Evolutionary conservation across 371 early-diverging fungal species (phyloP), one percentile per base, ranked within the genome.

Genomic region (Lichtheimia hyalospora): DNA sequence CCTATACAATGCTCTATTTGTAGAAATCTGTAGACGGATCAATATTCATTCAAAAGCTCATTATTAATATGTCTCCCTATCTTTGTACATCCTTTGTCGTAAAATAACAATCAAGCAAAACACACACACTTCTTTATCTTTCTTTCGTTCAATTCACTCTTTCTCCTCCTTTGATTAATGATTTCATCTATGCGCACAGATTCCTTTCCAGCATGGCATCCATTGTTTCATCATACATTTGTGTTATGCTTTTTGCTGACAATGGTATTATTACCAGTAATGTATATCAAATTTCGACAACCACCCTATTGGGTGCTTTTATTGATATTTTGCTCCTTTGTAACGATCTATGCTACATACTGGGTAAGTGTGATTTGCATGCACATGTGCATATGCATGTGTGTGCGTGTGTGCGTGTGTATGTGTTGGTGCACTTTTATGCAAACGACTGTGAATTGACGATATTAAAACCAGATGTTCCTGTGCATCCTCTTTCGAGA

Each of bases 271-370:
- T 49, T 63, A 24, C 64, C 64, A 4, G 50, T 63, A 15, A 25
- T 63, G 4, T 58, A 63, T 42, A 63, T 53, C 12, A 58, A 54
- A 5, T 58, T 59, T 25, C 58, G 59, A 3, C 58, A 63, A 25
- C 58, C 58, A 28, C 64, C 64, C 1, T 54, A 58, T 20, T 63
- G 64, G 64, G 58, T 58, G 4, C 21, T 63, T 14, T 42, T 53
- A 10, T 13, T 63, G 2, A 49, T 58, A 12, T 43, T 63, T n/a
- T 52, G 54, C 39, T 48, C 54, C 16, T 63, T 52, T 49, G 16
- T 54, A 4, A 54, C 40, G 5, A 53, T 63, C 23, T 63, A 63
- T 54, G 46, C 48, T 24, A 21, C 49, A 13, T 63, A 63, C 34
- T 63, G 64, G 64, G 64, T 63, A 62, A 13, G 39, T 44, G 14